These are phyloP conservation scores for Alternaria sp. DNA, from an alignment of 2,329 filamentous ascomycete genomes.

Conservation along the genomic window DNA sequence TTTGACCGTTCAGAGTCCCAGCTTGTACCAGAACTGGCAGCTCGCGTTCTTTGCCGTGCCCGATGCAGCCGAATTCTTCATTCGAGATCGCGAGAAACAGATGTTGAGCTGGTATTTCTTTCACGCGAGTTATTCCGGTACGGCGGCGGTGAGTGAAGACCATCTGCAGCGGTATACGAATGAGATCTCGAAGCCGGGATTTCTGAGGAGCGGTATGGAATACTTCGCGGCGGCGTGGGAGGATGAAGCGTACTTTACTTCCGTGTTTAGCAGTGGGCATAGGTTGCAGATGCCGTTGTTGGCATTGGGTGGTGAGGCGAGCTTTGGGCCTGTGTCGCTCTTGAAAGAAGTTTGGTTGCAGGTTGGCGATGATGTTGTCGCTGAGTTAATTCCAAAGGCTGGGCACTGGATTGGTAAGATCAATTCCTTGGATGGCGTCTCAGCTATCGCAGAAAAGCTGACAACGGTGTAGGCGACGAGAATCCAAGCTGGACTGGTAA, in stretches of 20 bases:
- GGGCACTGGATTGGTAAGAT: neutral
- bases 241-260: neutral
- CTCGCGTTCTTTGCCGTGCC: slow-evolving; percentile 56
- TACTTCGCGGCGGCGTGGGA: slow-evolving; percentile 35
- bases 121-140: slow-evolving; percentile 53
- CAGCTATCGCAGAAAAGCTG: neutral
- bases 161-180: slow-evolving; percentile 50
- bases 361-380: neutral
- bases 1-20: slow-evolving; percentile 37
- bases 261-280: neutral
- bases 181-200: slow-evolving; percentile 43
- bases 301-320: neutral
- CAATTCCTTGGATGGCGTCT: neutral
- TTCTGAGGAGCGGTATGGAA: slow-evolving; percentile 50
- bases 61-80: slow-evolving; percentile 56
- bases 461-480: neutral
- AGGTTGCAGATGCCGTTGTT: neutral
- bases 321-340: neutral
- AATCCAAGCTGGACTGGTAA: neutral
- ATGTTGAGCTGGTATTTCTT: slow-evolving; percentile 58
- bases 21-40: slow-evolving; percentile 48
- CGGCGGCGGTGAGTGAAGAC: slow-evolving; percentile 48
- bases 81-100: slow-evolving; percentile 51
- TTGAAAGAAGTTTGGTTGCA: neutral
- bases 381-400: neutral